Evolutionary conservation across 2,329 filamentous ascomycete species (phyloP).

Genomic region (Fusarium sp.): DNA sequence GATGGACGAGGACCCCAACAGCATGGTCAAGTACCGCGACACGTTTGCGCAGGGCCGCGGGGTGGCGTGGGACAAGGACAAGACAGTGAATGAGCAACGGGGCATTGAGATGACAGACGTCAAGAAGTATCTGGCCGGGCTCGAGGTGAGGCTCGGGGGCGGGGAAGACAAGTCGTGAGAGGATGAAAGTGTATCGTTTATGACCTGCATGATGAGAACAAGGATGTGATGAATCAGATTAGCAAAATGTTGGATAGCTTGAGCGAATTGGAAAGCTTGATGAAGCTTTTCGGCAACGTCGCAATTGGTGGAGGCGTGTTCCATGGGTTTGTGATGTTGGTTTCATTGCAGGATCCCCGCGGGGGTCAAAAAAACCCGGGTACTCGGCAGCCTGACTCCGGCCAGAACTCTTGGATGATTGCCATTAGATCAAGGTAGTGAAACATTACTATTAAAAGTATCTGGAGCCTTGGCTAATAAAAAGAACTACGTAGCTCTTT

Average conservation of each 20-base stretch:
- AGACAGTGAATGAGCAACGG: constrained; percentile 68
- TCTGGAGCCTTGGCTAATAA: too few relatives aligned
- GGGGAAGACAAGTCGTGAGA: constrained; percentile 11
- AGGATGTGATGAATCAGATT: constrained; percentile 10
- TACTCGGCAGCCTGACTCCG: too few relatives aligned
- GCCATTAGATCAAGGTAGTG: too few relatives aligned
- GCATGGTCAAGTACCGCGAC: constrained; percentile 72
- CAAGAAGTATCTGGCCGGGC: constrained; percentile 54
- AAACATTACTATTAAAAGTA: too few relatives aligned
- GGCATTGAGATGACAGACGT: constrained; percentile 63
- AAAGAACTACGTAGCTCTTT: too few relatives aligned
- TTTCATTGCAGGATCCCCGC: background rate
- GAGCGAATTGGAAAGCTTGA: constrained; percentile 6
- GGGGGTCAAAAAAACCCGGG: too few relatives aligned
- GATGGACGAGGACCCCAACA: constrained; percentile 63
- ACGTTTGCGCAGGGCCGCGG: constrained; percentile 74
- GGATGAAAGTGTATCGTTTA: background rate
- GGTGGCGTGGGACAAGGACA: constrained; percentile 70
- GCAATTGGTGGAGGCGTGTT: background rate
- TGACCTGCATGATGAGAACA: background rate
- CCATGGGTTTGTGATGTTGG: background rate
- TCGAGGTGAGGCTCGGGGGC: constrained; percentile 37
- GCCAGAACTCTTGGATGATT: too few relatives aligned
- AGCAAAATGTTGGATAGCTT: background rate
- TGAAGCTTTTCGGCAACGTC: constrained; percentile 4